These are phyloP conservation scores for Teratosphaeria destructans DNA, from an alignment of 2,329 filamentous ascomycete species.

Conservation along the genomic window DNA sequence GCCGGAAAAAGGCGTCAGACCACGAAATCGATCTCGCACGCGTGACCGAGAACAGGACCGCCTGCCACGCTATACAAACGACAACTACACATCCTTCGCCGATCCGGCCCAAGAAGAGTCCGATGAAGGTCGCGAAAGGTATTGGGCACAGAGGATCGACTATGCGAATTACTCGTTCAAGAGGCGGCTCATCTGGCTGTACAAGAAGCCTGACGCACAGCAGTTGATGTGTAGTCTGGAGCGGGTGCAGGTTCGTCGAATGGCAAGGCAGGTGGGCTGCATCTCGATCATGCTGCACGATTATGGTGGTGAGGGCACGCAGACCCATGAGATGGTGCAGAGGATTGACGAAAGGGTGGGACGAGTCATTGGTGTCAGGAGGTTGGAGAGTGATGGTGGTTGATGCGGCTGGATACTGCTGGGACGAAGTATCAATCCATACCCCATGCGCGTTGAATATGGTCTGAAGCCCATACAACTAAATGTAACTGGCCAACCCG, in stretches of 20 bases:
- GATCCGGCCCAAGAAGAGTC: conserved; percentile 22
- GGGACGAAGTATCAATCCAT: neutral
- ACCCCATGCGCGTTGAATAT: too few species aligned
- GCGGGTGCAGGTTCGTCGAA: conserved; percentile 30
- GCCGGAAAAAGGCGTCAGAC: conserved; percentile 14
- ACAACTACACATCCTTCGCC: conserved; percentile 1
- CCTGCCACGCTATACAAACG: conserved; percentile 1
- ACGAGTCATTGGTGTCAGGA: conserved; percentile 23
- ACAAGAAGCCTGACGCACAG: conserved; percentile 26
- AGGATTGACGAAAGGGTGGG: conserved; percentile 22
- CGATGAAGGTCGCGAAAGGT: conserved; percentile 16
- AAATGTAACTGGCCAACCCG: neutral
- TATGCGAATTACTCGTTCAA: conserved; percentile 27
- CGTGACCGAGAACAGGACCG: conserved; percentile 6
- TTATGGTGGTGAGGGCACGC: conserved; percentile 14
- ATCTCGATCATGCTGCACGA: conserved; percentile 22
- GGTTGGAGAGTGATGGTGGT: conserved; percentile 14
- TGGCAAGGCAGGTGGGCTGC: conserved; percentile 25
- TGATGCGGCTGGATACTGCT: neutral
- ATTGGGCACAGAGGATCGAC: conserved; percentile 20
- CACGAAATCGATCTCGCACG: conserved; percentile 4
- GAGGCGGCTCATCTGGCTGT: conserved; percentile 29
- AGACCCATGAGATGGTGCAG: conserved; percentile 14
- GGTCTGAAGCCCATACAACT: neutral
- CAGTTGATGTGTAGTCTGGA: conserved; percentile 26